phyloP scores from a whole-genome alignment of 495 filamentous ascomycete species.

The Lentithecium fluviatile region DNA sequence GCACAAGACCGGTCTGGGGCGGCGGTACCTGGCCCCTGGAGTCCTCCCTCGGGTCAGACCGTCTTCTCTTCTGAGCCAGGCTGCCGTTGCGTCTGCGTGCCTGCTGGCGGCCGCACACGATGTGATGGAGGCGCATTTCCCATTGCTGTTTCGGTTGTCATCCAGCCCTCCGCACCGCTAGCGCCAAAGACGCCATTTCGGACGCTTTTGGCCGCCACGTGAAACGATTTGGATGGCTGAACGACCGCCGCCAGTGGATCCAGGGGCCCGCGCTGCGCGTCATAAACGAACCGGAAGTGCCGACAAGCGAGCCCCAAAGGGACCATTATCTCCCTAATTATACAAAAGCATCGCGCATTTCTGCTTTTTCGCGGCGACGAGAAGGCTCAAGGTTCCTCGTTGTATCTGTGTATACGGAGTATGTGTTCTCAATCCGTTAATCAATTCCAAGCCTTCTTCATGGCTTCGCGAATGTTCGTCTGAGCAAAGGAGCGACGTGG shows the following conservation, averaged over 20 bases:
- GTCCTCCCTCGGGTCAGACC: conserved; percentile 18
- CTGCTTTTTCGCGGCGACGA: no score
- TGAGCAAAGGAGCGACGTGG: no score
- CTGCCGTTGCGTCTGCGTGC: neutral
- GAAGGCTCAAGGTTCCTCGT: no score
- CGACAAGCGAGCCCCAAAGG: conserved; percentile 19
- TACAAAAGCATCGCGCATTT: no score
- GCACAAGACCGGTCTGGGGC: conserved; percentile 6
- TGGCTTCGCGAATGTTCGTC: no score
- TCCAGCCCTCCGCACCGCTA: conserved; percentile 16
- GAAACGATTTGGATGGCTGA: conserved; percentile 35
- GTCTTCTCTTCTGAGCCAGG: neutral
- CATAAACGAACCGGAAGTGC: conserved; percentile 27
- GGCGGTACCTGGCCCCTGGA: conserved; percentile 34
- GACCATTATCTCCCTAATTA: no score
- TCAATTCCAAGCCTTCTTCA: no score
- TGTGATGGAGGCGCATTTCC: conserved; percentile 2
- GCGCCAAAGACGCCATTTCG: conserved; percentile 22
- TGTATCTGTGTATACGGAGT: no score
- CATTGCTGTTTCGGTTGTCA: no score
- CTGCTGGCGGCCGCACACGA: neutral
- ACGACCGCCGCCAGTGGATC: conserved; percentile 21
- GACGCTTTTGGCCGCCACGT: conserved; percentile 28
- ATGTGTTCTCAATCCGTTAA: no score
- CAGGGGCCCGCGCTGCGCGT: conserved; percentile 27